Evolutionary conservation across 257 asterid genomes (phyloP).

Genomic region (Mentha longifolia): DNA sequence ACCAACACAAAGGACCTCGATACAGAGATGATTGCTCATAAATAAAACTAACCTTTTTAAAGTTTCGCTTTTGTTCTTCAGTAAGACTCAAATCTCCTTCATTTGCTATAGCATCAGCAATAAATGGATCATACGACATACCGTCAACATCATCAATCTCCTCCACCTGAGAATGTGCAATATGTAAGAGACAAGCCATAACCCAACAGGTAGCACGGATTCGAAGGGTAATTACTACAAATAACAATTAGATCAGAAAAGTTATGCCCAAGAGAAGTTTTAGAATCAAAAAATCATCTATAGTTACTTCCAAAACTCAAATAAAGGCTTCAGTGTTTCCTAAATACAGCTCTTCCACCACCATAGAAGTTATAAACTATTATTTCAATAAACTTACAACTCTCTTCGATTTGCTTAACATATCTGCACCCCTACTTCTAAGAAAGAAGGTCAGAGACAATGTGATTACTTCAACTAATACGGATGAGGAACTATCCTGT

Average conservation of each 20-base stretch:
- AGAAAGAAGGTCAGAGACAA: slow-evolving; percentile 13
- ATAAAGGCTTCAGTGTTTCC: background rate
- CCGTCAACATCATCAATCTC: slow-evolving; percentile 89
- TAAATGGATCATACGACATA: slow-evolving; percentile 67
- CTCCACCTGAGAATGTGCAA: slow-evolving; percentile 70
- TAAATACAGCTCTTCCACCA: slow-evolving; percentile 17
- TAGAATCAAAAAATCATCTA: slow-evolving; percentile 17
- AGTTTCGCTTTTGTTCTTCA: slow-evolving; percentile 87
- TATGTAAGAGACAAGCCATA: slow-evolving; percentile 27
- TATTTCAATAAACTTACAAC: slow-evolving; percentile 7
- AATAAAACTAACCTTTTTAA: slow-evolving; percentile 68
- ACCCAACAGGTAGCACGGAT: slow-evolving; percentile 23
- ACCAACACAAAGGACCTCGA: slow-evolving; percentile 7
- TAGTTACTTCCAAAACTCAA: slow-evolving; percentile 23
- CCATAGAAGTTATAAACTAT: slow-evolving; percentile 2
- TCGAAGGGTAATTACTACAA: slow-evolving; percentile 15
- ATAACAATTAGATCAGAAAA: slow-evolving; percentile 9
- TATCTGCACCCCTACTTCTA: slow-evolving; percentile 6
- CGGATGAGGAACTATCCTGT: background rate
- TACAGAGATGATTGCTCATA: slow-evolving; percentile 1
- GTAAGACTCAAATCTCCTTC: slow-evolving; percentile 80
- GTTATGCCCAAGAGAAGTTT: slow-evolving; percentile 15
- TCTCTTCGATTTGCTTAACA: slow-evolving; percentile 12
- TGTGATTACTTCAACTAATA: background rate
- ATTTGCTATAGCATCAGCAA: slow-evolving; percentile 87